These are phyloP conservation scores for Bruguiera parviflora DNA, from an alignment of 345 rosid species.

Conservation along the genomic window DNA sequence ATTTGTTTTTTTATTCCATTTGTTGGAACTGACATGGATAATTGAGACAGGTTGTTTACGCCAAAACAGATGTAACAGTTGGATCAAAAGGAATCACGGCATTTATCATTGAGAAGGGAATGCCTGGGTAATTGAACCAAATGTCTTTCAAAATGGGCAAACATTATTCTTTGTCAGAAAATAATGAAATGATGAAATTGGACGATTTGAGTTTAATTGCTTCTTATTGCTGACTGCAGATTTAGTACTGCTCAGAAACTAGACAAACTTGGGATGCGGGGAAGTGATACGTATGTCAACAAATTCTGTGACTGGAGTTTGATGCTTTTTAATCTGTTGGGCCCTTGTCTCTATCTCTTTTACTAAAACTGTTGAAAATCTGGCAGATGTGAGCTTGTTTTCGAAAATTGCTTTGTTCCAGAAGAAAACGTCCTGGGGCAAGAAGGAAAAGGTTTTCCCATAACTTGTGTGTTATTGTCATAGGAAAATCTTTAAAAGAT, in stretches of 20 bases:
- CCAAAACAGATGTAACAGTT: slow-evolving; percentile 69
- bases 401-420: slow-evolving; percentile 85
- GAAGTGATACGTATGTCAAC: slow-evolving; percentile 80
- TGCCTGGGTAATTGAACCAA: slow-evolving; percentile 62
- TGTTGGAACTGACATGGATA: slow-evolving; percentile 10
- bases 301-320: slow-evolving; percentile 21
- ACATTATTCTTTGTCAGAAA: too few species aligned
- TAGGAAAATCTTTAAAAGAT: not conserved
- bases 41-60: slow-evolving; percentile 67
- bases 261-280: slow-evolving; percentile 98
- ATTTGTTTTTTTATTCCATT: not conserved
- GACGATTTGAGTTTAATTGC: not conserved
- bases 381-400: slow-evolving; percentile 92
- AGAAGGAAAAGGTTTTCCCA: slow-evolving; percentile 77
- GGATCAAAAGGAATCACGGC: slow-evolving; percentile 96
- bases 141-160: not conserved
- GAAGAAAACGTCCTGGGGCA: slow-evolving; percentile 81
- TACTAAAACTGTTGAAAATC: slow-evolving; percentile 32
- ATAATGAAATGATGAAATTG: not conserved
- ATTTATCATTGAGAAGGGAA: slow-evolving; percentile 89
- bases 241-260: slow-evolving; percentile 91
- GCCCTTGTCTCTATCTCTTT: slow-evolving; percentile 12
- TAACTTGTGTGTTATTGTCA: slow-evolving; percentile 17
- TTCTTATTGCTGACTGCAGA: slow-evolving; percentile 46
- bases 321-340: slow-evolving; percentile 12